phyloP scores from a whole-genome alignment of 1,284 basidiomycete species.

The Cutaneotrichosporon arboriforme region DNA sequence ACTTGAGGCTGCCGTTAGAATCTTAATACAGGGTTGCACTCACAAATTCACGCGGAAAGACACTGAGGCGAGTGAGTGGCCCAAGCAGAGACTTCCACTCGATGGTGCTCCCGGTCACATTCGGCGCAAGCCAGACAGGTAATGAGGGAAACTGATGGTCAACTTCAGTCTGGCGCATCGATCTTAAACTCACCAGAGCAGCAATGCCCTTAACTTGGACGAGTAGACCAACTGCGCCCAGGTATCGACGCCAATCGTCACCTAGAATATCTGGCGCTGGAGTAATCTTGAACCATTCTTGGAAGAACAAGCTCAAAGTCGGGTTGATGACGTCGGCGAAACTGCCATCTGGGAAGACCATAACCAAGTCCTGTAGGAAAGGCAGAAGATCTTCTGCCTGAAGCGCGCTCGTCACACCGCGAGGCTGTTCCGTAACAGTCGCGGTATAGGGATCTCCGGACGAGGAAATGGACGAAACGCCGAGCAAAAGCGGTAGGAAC shows the following conservation, averaged over 20 bases:
- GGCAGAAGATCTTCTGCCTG: constrained; percentile 45
- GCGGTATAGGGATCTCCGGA: constrained; percentile 53
- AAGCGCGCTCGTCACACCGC: constrained; percentile 23
- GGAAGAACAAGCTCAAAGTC: constrained; percentile 46
- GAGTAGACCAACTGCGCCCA: constrained; percentile 74
- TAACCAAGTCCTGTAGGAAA: constrained; percentile 51
- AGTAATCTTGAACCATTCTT: constrained; percentile 45
- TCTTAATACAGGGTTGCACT: constrained; percentile 11
- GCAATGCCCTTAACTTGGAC: constrained; percentile 79
- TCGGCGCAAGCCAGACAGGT: constrained; percentile 42
- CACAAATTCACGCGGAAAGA: constrained; percentile 86
- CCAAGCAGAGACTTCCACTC: constrained; percentile 68
- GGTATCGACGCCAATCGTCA: constrained; percentile 71
- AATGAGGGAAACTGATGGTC: constrained; percentile 42
- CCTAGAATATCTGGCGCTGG: constrained; percentile 46
- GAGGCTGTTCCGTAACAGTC: constrained; percentile 1
- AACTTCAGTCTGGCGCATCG: constrained; percentile 1
- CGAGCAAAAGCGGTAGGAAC: constrained; percentile 66
- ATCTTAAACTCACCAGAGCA: constrained; percentile 52
- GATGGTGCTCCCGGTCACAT: constrained; percentile 43
- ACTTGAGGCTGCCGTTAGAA: constrained; percentile 60
- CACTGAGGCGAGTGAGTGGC: constrained; percentile 70
- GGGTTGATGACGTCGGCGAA: constrained; percentile 51
- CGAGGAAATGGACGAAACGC: constrained; percentile 57
- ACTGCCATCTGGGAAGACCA: constrained; percentile 45